Base-by-base conservation (phyloP, 192 early-diverging fungal genomes). In the Podila clonocystis region DNA sequence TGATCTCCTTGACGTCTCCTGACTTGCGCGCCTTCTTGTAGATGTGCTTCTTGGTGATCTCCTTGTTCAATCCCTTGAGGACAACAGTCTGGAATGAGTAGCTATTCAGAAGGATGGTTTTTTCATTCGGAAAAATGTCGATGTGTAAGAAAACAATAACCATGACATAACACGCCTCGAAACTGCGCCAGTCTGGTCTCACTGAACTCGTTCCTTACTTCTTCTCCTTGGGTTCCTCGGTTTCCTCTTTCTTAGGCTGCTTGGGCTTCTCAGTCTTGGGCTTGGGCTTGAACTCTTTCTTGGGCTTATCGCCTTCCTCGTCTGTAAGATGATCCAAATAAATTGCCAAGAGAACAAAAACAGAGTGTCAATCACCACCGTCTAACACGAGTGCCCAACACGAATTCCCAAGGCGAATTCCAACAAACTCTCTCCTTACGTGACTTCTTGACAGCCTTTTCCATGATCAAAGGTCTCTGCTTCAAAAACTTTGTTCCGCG, bases 401-500 rank as follows among this genome's bases (percentile, higher is more conserved):
- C 33, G 33, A 33, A 29, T 24, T 60, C 13, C 31, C n/a, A n/a
- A 62, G 31, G 19, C n/a, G n/a, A n/a, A n/a, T 62, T 31, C 6
- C 20, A 38, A 20, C 34, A 24, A 31, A 65, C 5, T 55, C 9
- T 31, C 22, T 17, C 30, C 52, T 57, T 83, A 78, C 75, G 67
- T 49, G 73, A 67, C 69, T 89, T 91, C 62, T 78, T 83, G 50
- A 94, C 84, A 41, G 97, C 96, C 75, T 91, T 90, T 68, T 96
- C 93, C 34, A 98, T 86, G 85, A 87, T 87, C 41, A 99, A 86
- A 28, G 84, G 90, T 58, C 91, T 79, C 64, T 89, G 72, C 22
- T 87, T 93, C 67, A 86, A 77, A 82, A 98, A 98, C 75, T 94
- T 92, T 15, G 73, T 83, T 34, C 91, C 87, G 50, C 92, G 88